Percentiles rank a stretch among this genome's conserved stretches.
phyloP scores from a whole-genome alignment of 78 protist genomes.

The Pigoraptor vietnamica region DNA sequence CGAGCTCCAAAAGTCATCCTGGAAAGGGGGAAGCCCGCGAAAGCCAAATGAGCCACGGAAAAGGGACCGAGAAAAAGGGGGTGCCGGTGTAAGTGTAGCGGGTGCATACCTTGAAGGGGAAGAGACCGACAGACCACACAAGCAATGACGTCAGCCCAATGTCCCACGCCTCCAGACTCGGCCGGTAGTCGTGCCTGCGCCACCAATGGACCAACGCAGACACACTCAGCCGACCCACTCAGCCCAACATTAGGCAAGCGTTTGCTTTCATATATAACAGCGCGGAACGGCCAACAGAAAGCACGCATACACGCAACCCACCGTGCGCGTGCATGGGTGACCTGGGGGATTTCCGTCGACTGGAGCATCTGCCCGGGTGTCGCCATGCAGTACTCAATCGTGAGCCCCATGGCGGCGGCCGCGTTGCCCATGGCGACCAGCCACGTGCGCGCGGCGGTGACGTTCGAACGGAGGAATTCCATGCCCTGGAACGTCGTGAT shows the following conservation, averaged over 20 bases:
- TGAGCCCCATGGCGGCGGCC: background rate
- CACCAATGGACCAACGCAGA: too few relatives aligned
- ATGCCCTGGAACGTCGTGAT: background rate
- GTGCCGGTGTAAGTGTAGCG: background rate
- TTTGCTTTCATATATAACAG: too few relatives aligned
- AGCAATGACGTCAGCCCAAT: background rate
- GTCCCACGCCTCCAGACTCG: background rate
- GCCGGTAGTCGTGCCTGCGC: background rate
- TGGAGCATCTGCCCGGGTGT: background rate
- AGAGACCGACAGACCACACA: background rate
- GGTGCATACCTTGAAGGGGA: background rate
- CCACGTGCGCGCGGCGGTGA: background rate
- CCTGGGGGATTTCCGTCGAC: background rate
- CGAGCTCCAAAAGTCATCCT: background rate
- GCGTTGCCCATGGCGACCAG: constrained; percentile 1
- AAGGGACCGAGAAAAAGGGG: background rate
- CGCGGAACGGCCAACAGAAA: too few relatives aligned
- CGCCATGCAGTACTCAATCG: background rate
- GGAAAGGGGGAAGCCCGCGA: too few relatives aligned
- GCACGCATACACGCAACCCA: background rate
- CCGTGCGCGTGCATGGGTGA: background rate
- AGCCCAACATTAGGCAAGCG: too few relatives aligned
- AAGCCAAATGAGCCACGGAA: too few relatives aligned
- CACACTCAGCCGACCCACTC: too few relatives aligned
- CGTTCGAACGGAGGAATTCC: background rate